Percentiles rank a stretch among this genome's conserved stretches.
phyloP scores from a whole-genome alignment of 805 yeast species.

The Saccharomycopsis synnaedendra region DNA sequence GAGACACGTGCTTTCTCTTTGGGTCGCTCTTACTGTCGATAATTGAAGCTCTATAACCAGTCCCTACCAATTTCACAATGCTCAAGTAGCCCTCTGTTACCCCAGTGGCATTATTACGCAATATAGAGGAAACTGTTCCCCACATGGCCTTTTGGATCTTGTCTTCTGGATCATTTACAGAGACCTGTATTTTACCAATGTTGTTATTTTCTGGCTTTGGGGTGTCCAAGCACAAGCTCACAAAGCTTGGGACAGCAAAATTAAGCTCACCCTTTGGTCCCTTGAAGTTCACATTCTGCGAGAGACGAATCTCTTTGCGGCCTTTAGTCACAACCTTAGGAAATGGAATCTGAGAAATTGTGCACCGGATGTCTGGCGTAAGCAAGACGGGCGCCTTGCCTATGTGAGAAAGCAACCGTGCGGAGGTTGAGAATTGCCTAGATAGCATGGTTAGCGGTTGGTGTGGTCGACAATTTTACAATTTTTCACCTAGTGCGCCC shows the following conservation, averaged over 20 bases:
- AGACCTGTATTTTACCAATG: slow-evolving; percentile 34
- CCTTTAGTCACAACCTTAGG: slow-evolving; percentile 62
- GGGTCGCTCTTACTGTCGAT: slow-evolving; percentile 34
- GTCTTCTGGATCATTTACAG: slow-evolving; percentile 43
- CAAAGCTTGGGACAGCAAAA: slow-evolving; percentile 23
- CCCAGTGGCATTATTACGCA: slow-evolving; percentile 74
- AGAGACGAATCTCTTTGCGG: slow-evolving; percentile 41
- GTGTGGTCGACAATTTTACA: too few relatives aligned
- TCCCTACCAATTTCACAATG: slow-evolving; percentile 83
- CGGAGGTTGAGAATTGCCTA: slow-evolving; percentile 23
- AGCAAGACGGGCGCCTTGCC: slow-evolving; percentile 72
- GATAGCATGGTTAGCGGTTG: not conserved
- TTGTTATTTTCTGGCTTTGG: slow-evolving; percentile 47
- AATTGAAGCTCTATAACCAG: slow-evolving; percentile 86
- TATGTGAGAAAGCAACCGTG: slow-evolving; percentile 43
- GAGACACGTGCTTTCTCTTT: slow-evolving; percentile 42
- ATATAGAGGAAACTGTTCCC: slow-evolving; percentile 82
- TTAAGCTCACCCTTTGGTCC: slow-evolving; percentile 32
- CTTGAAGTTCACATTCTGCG: slow-evolving; percentile 53
- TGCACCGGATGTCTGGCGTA: slow-evolving; percentile 46
- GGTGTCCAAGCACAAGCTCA: slow-evolving; percentile 15
- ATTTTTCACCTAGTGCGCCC: not conserved
- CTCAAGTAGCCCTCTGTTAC: slow-evolving; percentile 90
- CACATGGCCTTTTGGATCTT: slow-evolving; percentile 79
- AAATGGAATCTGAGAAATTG: slow-evolving; percentile 35